Evolutionary conservation across 2,329 filamentous ascomycete genomes (phyloP).

Genomic region (Diaporthe sp.): DNA sequence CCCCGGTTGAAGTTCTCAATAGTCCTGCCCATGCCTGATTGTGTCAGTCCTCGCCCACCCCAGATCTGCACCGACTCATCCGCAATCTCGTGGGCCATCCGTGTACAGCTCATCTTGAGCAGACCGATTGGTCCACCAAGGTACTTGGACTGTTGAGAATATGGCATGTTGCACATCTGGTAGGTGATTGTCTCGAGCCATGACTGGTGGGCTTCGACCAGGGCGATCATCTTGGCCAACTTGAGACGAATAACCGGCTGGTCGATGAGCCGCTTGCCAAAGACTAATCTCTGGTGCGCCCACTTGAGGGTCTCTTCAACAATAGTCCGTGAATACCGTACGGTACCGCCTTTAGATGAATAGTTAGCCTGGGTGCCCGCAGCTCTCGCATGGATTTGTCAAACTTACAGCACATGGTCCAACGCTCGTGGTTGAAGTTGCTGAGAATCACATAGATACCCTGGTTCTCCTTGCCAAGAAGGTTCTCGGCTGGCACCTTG

Average conservation of each 20-base stretch:
- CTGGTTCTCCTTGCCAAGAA: conserved; percentile 86
- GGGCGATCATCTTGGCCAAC: conserved; percentile 89
- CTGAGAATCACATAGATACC: conserved; percentile 86
- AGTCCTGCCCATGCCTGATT: conserved; percentile 84
- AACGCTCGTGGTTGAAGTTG: conserved; percentile 92
- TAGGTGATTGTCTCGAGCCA: conserved; percentile 89
- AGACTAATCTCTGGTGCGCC: conserved; percentile 88
- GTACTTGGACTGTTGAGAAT: conserved; percentile 79
- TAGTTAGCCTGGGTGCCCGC: conserved; percentile 8
- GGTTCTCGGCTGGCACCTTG: conserved; percentile 83
- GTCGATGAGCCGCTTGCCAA: conserved; percentile 84
- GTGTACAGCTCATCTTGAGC: conserved; percentile 83
- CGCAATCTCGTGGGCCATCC: conserved; percentile 84
- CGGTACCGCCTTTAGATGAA: conserved; percentile 61
- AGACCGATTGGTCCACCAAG: conserved; percentile 86
- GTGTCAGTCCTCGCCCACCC: conserved; percentile 83
- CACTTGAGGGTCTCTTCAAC: conserved; percentile 90
- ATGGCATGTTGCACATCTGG: conserved; percentile 90
- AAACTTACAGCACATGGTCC: conserved; percentile 76
- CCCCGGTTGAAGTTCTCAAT: conserved; percentile 89
- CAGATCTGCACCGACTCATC: conserved; percentile 90
- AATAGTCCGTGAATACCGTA: conserved; percentile 75
- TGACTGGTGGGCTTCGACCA: conserved; percentile 84
- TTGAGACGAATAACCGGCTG: conserved; percentile 88
- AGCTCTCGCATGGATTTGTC: no score